Conservation (phyloP, 2,329 filamentous ascomycete species). For the Stachybotrys elegans region DNA sequence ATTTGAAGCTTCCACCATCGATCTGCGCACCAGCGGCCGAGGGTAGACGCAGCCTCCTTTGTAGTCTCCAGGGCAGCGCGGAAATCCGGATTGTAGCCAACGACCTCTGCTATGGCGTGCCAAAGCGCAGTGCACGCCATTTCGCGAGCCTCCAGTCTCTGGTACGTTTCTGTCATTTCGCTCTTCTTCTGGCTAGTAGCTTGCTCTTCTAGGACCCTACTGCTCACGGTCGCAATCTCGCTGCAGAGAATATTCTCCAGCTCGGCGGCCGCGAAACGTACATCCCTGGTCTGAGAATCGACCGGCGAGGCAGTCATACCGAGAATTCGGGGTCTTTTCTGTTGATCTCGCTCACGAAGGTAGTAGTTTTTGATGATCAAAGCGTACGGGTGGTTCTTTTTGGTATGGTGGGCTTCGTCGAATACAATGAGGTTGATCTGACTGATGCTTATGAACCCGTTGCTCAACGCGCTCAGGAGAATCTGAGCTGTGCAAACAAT, state of each 20-base stretch:
- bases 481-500: slow-evolving; percentile 92
- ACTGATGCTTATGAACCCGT: slow-evolving; percentile 73
- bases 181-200: slow-evolving; percentile 33
- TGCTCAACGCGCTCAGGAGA: slow-evolving; percentile 70
- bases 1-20: slow-evolving; percentile 71
- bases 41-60: slow-evolving; percentile 52
- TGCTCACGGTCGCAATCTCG: slow-evolving; percentile 69
- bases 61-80: slow-evolving; percentile 55
- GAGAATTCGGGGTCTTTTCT: slow-evolving; percentile 67
- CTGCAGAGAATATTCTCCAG: slow-evolving; percentile 75
- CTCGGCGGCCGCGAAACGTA: slow-evolving; percentile 63
- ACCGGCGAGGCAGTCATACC: slow-evolving; percentile 97
- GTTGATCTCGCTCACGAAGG: slow-evolving; percentile 34
- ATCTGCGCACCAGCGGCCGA: slow-evolving; percentile 84
- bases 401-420: slow-evolving; percentile 94
- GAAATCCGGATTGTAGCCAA: slow-evolving; percentile 42
- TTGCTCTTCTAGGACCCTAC: slow-evolving; percentile 26
- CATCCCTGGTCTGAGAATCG: slow-evolving; percentile 67
- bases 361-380: slow-evolving; percentile 89
- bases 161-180: slow-evolving; percentile 43
- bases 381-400: slow-evolving; percentile 89
- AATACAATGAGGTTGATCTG: slow-evolving; percentile 89
- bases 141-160: slow-evolving; percentile 33
- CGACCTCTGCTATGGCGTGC: slow-evolving; percentile 42
- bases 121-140: slow-evolving; percentile 61